Evolutionary conservation across 169 alveolate genomes (phyloP), one percentile per base, ranked within the genome.

Genomic region (Eimeria maxima): DNA sequence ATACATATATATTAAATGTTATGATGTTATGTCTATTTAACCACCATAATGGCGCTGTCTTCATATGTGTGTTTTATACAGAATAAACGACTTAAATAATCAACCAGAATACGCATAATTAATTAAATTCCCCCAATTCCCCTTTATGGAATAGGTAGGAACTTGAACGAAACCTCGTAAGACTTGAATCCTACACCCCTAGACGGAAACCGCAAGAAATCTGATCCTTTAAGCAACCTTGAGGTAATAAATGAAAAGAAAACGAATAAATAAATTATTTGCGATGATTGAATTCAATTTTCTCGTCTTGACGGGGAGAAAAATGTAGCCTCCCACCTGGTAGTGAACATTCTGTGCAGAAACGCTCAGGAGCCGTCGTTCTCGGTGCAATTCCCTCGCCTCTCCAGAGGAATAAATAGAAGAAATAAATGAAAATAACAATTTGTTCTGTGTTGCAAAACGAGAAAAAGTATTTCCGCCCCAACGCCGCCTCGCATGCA

Each of bases 401-500:
- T 73, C 83, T 73, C 83, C 55, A 44, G 65, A 44, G 67, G 33
- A 42, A 78, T n/a, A 78, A 27, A 78, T 3, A 4, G 38, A 47
- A 38, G 38, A 14, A 78, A 78, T 24, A 45, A 44, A 20, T 45
- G n/a, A 78, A 78, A 42, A 78, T 44, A 44, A 47, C 57, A 47
- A 78, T 6, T n/a, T 18, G 55, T 42, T 74, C 11, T 33, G 89
- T 20, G 47, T 78, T 45, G 38, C 89, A 45, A 2, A 42, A 4
- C 24, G 8, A 42, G 24, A 18, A 42, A 78, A 16, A 44, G 10
- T 53, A 53, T 53, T 13, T 45, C 42, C 38, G 0, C 14, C 89
- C 4, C 55, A n/a, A 22, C 57, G 33, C 38, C 89, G 65, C 89
- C 57, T 78, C 44, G 89, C 89, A 78, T 78, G 89, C 89, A 78